Conservation (phyloP, 129 eudicot species). For the Deinandra increscens region DNA sequence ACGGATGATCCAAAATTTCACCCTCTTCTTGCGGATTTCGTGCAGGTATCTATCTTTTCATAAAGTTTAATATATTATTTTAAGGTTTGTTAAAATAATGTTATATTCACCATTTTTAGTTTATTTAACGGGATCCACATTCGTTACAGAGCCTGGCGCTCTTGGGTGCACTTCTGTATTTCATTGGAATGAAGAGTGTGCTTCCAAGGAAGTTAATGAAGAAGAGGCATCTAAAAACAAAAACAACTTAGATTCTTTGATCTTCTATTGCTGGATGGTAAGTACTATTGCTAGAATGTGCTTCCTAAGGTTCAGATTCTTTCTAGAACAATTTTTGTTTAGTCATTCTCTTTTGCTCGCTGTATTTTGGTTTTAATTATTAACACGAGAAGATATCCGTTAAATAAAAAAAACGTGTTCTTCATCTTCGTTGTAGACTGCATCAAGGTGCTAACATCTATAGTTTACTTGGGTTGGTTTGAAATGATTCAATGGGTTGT, state of each 20-base stretch:
- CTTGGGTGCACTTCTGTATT: constrained; percentile 68
- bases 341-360: constrained; percentile 18
- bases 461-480: background rate
- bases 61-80: background rate
- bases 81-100: background rate
- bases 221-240: constrained; percentile 52
- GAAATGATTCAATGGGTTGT: background rate
- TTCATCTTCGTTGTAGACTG: background rate
- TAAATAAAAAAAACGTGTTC: constrained; percentile 13
- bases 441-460: background rate
- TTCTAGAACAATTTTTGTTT: constrained; percentile 33
- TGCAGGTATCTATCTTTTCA: constrained; percentile 54
- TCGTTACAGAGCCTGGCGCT: constrained; percentile 52
- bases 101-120: background rate
- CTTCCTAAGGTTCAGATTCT: constrained; percentile 27
- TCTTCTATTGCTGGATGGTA: constrained; percentile 11
- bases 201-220: constrained; percentile 44
- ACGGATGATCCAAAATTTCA: constrained; percentile 34
- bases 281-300: constrained; percentile 20
- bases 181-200: constrained; percentile 71
- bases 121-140: background rate
- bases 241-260: constrained; percentile 40
- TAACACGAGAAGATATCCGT: constrained; percentile 24
- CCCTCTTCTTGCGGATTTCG: constrained; percentile 39
- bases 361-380: constrained; percentile 16